Percentiles rank a stretch among this genome's conserved stretches.
phyloP scores from a whole-genome alignment of 2,329 filamentous ascomycete species.

The Aspergillus pseudonomiae region DNA sequence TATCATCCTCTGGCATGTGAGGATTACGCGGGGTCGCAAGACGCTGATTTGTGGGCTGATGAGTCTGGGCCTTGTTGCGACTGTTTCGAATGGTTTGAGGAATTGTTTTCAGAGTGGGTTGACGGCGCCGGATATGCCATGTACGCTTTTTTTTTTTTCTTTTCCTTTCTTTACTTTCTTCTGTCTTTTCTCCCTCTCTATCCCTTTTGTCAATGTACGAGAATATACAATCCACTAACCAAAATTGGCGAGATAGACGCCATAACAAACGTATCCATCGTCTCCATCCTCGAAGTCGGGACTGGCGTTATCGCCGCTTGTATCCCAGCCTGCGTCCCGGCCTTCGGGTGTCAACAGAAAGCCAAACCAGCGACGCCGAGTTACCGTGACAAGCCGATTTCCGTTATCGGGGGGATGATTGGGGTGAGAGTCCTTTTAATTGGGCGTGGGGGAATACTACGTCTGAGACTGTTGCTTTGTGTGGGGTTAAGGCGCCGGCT shows the following conservation, averaged over 20 bases:
- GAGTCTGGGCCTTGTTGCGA: not conserved
- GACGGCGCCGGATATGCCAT: not conserved
- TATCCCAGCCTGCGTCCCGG: not conserved
- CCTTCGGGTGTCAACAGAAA: not conserved
- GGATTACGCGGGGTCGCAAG: not conserved
- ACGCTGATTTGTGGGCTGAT: not conserved
- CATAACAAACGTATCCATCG: not conserved
- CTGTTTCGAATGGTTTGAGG: not conserved
- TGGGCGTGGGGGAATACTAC: not conserved
- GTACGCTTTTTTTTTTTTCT: not conserved
- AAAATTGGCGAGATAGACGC: not conserved
- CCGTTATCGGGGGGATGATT: not conserved
- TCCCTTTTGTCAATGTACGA: not conserved
- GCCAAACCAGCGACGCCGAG: not conserved
- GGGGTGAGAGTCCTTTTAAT: too few species aligned
- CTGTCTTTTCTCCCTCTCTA: too few species aligned
- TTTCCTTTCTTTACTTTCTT: not conserved
- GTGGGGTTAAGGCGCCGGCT: not conserved
- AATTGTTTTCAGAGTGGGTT: not conserved
- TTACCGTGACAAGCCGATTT: not conserved
- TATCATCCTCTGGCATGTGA: not conserved
- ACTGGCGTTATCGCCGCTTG: not conserved
- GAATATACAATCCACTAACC: too few species aligned
- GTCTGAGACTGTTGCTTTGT: not conserved
- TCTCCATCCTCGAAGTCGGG: not conserved